phyloP scores from a whole-genome alignment of 1,284 basidiomycete species.

The Sporisorium reilianum region DNA sequence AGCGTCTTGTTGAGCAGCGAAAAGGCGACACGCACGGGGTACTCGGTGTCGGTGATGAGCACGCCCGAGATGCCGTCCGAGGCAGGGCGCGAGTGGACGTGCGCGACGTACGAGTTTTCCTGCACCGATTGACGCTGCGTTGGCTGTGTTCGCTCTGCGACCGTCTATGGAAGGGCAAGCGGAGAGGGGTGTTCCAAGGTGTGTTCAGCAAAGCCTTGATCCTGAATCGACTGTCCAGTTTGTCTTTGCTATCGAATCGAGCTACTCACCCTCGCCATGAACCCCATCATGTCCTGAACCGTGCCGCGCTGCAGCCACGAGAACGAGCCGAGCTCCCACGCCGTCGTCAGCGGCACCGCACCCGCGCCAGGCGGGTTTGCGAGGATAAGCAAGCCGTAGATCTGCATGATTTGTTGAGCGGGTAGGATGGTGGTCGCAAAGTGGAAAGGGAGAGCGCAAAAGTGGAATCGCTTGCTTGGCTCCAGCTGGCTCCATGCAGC shows the following conservation, averaged over 20 bases:
- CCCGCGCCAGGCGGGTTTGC: slow-evolving; percentile 65
- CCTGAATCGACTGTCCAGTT: not conserved
- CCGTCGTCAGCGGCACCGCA: slow-evolving; percentile 77
- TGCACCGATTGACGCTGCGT: slow-evolving; percentile 84
- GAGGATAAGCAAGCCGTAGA: slow-evolving; percentile 61
- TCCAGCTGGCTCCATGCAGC: too few relatives aligned
- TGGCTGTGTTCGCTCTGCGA: slow-evolving; percentile 84
- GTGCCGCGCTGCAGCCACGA: slow-evolving; percentile 87
- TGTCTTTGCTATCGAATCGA: too few relatives aligned
- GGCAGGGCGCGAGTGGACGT: slow-evolving; percentile 78
- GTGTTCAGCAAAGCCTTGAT: too few relatives aligned
- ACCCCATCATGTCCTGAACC: slow-evolving; percentile 69
- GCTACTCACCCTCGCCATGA: slow-evolving; percentile 66
- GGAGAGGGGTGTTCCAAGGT: too few relatives aligned
- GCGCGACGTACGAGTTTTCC: slow-evolving; percentile 93
- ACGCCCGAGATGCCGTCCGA: slow-evolving; percentile 76
- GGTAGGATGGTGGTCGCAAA: not conserved
- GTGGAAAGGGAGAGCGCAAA: slow-evolving; percentile 6
- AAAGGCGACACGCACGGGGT: slow-evolving; percentile 95
- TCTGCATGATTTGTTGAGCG: slow-evolving; percentile 35
- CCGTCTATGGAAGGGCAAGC: slow-evolving; percentile 74
- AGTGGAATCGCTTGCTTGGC: too few relatives aligned
- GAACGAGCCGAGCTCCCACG: slow-evolving; percentile 89
- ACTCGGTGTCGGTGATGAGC: slow-evolving; percentile 94
- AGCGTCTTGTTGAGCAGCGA: slow-evolving; percentile 92